These are phyloP conservation scores for Trichoderma sp. DNA, from an alignment of 2,329 filamentous ascomycete genomes.

Conservation along the genomic window DNA sequence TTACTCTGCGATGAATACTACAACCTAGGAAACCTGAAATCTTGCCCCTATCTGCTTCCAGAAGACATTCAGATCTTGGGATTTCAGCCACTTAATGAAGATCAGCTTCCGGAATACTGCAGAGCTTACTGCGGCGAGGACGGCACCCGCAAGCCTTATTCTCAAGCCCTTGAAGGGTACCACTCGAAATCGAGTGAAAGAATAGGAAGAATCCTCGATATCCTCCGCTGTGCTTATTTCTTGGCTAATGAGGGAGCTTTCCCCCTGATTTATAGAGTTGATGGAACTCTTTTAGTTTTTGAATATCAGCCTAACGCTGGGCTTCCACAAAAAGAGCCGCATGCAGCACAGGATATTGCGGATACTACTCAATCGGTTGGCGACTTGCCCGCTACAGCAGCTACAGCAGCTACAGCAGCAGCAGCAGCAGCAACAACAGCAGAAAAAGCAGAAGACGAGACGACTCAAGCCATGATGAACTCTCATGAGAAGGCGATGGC, in stretches of 20 bases:
- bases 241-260: slow-evolving; percentile 41
- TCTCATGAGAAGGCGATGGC: neutral
- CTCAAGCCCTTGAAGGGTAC: slow-evolving; percentile 32
- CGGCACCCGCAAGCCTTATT: slow-evolving; percentile 40
- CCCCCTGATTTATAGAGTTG: slow-evolving; percentile 36
- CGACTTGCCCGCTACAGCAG: neutral
- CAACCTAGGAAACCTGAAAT: slow-evolving; percentile 36
- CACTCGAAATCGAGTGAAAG: slow-evolving; percentile 36
- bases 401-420: too few relatives aligned
- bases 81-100: slow-evolving; percentile 40
- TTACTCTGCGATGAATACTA: slow-evolving; percentile 46
- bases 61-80: slow-evolving; percentile 50
- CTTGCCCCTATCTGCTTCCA: slow-evolving; percentile 48
- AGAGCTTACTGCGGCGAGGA: slow-evolving; percentile 36
- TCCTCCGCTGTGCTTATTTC: slow-evolving; percentile 48
- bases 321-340: neutral
- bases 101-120: slow-evolving; percentile 39
- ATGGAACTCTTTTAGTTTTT: slow-evolving; percentile 32
- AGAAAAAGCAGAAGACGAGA: neutral
- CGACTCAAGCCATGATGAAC: neutral
- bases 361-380: neutral
- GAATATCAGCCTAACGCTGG: slow-evolving; percentile 28
- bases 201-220: slow-evolving; percentile 48
- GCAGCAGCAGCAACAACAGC: too few relatives aligned
- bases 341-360: neutral